These are phyloP conservation scores for Micractinium conductrix DNA, from an alignment of 139 green algal genomes.

Conservation along the genomic window DNA sequence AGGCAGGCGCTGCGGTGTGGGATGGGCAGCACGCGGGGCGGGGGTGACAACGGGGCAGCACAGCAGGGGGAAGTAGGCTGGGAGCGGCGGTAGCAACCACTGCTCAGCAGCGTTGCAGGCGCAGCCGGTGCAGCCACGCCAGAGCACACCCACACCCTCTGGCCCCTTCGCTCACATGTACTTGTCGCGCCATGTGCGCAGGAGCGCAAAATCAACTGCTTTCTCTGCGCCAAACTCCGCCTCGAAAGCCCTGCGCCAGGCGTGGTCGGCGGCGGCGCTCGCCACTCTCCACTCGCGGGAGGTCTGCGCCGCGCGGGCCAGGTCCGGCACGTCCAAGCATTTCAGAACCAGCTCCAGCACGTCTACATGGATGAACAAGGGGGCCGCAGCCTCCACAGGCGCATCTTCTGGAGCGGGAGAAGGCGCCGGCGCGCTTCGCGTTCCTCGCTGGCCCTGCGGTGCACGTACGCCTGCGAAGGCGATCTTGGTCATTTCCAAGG, in stretches of 20 bases:
- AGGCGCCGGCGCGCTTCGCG: not conserved
- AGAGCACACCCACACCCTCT: too few species aligned
- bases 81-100: too few species aligned
- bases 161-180: constrained; percentile 18
- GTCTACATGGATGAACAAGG: not conserved
- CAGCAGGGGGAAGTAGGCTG: too few species aligned
- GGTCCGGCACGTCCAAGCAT: not conserved
- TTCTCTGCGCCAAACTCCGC: not conserved
- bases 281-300: not conserved
- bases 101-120: too few species aligned
- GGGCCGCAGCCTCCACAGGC: too few species aligned
- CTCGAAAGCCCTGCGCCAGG: not conserved
- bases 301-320: not conserved
- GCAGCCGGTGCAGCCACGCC: too few species aligned
- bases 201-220: not conserved
- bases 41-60: not conserved
- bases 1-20: constrained; percentile 11
- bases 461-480: too few species aligned
- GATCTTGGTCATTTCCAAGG: too few species aligned
- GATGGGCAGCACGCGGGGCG: not conserved
- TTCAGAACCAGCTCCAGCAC: not conserved
- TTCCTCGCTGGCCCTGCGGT: too few species aligned
- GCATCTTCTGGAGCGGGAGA: not conserved
- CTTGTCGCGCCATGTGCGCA: constrained; percentile 4
- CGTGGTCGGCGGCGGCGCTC: not conserved